Conservation (phyloP, 768 basidiomycete genomes). For the Lactarius hatsudake region DNA sequence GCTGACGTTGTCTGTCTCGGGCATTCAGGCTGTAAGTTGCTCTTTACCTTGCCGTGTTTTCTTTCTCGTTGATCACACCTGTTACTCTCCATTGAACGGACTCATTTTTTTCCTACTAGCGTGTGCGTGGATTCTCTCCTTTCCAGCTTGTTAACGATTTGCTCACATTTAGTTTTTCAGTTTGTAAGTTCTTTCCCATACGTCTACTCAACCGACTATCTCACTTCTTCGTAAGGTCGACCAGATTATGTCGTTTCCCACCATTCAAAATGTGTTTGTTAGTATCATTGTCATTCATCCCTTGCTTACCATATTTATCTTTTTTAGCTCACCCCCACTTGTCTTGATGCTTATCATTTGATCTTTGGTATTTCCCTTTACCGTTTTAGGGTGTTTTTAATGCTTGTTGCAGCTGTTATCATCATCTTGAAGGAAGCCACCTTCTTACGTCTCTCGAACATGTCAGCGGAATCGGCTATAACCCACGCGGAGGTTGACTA, state of each 20-base stretch:
- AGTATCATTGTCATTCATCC: neutral
- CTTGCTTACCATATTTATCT: neutral
- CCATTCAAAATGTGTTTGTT: neutral
- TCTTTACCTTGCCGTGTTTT: too few relatives aligned
- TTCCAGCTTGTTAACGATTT: neutral
- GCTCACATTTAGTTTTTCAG: neutral
- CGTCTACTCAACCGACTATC: neutral
- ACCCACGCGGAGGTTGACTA: neutral
- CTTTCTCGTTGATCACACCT: too few relatives aligned
- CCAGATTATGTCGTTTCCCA: neutral
- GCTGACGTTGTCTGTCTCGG: too few relatives aligned
- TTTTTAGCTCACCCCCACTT: neutral
- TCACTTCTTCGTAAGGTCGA: neutral
- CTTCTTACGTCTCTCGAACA: neutral
- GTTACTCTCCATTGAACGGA: too few relatives aligned
- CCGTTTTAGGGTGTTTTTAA: neutral
- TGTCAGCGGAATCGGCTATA: neutral
- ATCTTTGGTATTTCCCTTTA: neutral
- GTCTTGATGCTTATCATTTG: neutral
- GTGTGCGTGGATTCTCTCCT: neutral
- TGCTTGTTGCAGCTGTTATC: neutral
- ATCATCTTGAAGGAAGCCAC: neutral
- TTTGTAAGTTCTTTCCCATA: neutral
- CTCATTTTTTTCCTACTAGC: neutral
- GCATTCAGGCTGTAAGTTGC: too few relatives aligned